Evolutionary conservation across 2,329 filamentous ascomycete genomes (phyloP).

Genomic region (Mycosphaerella arachidis): DNA sequence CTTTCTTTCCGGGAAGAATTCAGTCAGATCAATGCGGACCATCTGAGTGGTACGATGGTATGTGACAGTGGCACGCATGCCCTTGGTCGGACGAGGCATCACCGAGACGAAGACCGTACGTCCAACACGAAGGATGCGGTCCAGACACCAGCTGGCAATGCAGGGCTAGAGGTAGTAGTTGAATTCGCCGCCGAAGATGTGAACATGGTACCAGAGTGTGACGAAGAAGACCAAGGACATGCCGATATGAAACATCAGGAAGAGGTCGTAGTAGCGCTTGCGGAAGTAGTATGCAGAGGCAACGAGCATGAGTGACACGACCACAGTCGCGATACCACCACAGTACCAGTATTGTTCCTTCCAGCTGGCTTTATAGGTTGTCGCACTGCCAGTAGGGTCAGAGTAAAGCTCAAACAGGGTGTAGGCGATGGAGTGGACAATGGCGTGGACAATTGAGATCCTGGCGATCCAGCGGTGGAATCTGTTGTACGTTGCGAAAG

Average conservation of each 20-base stretch:
- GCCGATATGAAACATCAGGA: conserved; percentile 49
- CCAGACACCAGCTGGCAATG: conserved; percentile 47
- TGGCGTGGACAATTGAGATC: conserved; percentile 57
- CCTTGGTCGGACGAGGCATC: conserved; percentile 25
- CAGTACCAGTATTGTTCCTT: conserved; percentile 48
- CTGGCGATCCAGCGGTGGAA: conserved; percentile 65
- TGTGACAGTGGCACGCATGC: conserved; percentile 35
- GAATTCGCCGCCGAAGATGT: conserved; percentile 50
- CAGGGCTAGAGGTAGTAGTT: conserved; percentile 50
- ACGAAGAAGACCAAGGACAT: conserved; percentile 49
- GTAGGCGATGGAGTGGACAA: conserved; percentile 60
- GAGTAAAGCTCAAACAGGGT: conserved; percentile 37
- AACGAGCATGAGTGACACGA: conserved; percentile 44
- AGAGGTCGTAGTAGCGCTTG: conserved; percentile 50
- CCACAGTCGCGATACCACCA: conserved; percentile 43
- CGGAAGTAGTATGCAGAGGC: conserved; percentile 52
- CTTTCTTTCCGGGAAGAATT: conserved; percentile 31
- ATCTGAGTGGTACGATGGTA: conserved; percentile 45
- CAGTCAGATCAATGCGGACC: conserved; percentile 44
- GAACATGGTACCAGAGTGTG: conserved; percentile 50
- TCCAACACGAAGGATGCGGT: conserved; percentile 45
- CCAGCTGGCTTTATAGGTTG: conserved; percentile 28
- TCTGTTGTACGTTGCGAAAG: conserved; percentile 61
- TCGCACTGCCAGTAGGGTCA: conserved; percentile 27
- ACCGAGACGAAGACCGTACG: conserved; percentile 45